Percentiles rank a stretch among this genome's conserved stretches.
These are phyloP conservation scores for Atalantia buxifolia DNA, from an alignment of 345 rosid genomes.

Conservation along the genomic window DNA sequence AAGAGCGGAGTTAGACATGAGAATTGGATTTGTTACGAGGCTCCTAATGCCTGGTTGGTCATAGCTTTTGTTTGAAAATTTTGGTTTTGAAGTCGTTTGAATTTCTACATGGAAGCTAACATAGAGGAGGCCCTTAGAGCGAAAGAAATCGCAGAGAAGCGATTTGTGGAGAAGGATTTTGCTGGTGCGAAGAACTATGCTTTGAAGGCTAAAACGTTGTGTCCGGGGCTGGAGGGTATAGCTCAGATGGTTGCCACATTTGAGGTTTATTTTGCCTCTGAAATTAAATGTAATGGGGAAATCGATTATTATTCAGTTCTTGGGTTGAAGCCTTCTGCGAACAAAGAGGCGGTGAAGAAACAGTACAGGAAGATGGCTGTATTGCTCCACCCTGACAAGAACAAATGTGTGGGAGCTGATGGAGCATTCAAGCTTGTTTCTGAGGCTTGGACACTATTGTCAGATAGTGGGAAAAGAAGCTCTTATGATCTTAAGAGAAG, in stretches of 20 bases:
- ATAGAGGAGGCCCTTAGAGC: constrained; percentile 80
- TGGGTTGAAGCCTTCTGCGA: constrained; percentile 90
- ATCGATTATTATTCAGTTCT: constrained; percentile 82
- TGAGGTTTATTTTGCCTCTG: constrained; percentile 86
- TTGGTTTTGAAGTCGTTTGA: constrained; percentile 23
- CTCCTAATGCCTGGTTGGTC: constrained; percentile 27
- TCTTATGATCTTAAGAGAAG: constrained; percentile 55
- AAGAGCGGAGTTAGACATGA: constrained; percentile 31
- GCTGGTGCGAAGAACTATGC: constrained; percentile 76
- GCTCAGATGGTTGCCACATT: constrained; percentile 94
- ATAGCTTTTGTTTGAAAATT: constrained; percentile 30
- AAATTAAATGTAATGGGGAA: constrained; percentile 55
- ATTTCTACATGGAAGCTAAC: constrained; percentile 63
- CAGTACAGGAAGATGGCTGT: constrained; percentile 92
- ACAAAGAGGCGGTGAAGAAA: constrained; percentile 79
- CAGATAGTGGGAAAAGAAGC: constrained; percentile 63
- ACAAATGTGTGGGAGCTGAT: constrained; percentile 90
- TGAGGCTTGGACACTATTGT: constrained; percentile 86
- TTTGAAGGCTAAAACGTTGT: constrained; percentile 66
- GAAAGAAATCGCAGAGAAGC: constrained; percentile 82
- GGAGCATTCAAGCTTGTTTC: constrained; percentile 95
- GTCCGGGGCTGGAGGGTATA: constrained; percentile 82
- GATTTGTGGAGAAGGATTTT: constrained; percentile 79
- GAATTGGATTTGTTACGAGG: constrained; percentile 20
- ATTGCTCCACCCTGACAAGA: constrained; percentile 92